Percentiles rank a stretch among this genome's conserved stretches.
Evolutionary conservation across 345 rosid species (phyloP).

Genomic region (Eucalyptus cladocalyx): DNA sequence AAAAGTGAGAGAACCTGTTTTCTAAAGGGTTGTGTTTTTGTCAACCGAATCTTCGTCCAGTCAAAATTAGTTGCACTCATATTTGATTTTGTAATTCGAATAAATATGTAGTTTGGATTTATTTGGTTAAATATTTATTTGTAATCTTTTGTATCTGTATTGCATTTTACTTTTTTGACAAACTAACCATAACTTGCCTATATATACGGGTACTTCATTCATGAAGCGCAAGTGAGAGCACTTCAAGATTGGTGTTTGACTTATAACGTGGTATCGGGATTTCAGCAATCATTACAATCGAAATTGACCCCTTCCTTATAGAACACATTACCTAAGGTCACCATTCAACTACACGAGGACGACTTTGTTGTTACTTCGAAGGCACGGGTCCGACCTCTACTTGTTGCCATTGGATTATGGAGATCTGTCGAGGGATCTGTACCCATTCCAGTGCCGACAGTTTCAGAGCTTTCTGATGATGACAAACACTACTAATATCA

Average conservation of each 20-base stretch:
- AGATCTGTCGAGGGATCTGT: neutral
- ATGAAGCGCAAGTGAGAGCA: neutral
- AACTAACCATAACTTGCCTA: neutral
- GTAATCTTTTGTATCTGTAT: neutral
- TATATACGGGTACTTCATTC: neutral
- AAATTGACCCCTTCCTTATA: neutral
- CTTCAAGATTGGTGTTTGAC: neutral
- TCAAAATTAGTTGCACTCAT: neutral
- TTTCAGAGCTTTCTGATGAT: neutral
- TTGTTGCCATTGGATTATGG: neutral
- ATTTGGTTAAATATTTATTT: neutral
- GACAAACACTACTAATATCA: neutral
- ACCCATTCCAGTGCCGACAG: neutral
- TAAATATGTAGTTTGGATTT: neutral
- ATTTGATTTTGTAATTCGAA: neutral
- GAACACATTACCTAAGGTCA: neutral
- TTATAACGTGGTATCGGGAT: neutral
- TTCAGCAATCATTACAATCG: neutral
- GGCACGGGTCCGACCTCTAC: neutral
- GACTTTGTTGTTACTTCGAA: neutral
- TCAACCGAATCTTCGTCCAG: neutral
- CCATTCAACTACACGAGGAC: neutral
- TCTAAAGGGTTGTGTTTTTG: neutral
- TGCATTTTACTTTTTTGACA: neutral
- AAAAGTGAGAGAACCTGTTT: neutral